Evolutionary conservation across 2,329 filamentous ascomycete genomes (phyloP), one percentile per base, ranked within the genome.

Genomic region (Aspergillus intermedius): DNA sequence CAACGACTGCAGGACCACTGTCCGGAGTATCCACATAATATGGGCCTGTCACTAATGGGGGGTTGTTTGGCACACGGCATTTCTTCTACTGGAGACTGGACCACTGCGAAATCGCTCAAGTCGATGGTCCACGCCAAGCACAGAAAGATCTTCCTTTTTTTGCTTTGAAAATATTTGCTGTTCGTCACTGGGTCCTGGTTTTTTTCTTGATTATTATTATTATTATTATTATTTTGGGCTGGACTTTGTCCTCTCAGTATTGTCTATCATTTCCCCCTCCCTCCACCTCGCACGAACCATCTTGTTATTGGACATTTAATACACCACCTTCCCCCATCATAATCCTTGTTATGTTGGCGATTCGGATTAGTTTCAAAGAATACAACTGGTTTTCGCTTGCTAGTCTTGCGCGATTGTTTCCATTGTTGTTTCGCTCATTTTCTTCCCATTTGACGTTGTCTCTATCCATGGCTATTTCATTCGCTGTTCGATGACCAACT

Each of bases 381-480:
- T 17, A 17, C n/a, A 37, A 37, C 34, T 30, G 25, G 25, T 30
- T 30, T 30, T 30, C 10, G 25, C 25, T 30, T 30, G 25, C 34
- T 37, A 9, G n/a, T 17, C 17, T 17, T 19, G 34, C 34, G n/a
- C 17, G n/a, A 17, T 37, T 37, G n/a, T 17, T 37, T 37, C 17
- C 6, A 37, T 37, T 37, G 34, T 17, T 35, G 13, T 12, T 12
- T 30, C 25, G 4, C 25, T 30, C 25, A 13, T 10, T 25, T 43
- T 9, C 41, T 42, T 19, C 15, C 17, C 8, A 40, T 19, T 40
- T 28, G 41, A 43, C 8, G 41, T 22, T 52, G 47, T 48, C 49
- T 40, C 55, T 54, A 48, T 55, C 53, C 51, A 60, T 58, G 56
- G 57, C 53, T 55, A 39, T 57, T 51, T 35, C 49, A 22, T 51